Conservation (phyloP, 2,329 filamentous ascomycete genomes). For the Coniochaeta sp. region DNA sequence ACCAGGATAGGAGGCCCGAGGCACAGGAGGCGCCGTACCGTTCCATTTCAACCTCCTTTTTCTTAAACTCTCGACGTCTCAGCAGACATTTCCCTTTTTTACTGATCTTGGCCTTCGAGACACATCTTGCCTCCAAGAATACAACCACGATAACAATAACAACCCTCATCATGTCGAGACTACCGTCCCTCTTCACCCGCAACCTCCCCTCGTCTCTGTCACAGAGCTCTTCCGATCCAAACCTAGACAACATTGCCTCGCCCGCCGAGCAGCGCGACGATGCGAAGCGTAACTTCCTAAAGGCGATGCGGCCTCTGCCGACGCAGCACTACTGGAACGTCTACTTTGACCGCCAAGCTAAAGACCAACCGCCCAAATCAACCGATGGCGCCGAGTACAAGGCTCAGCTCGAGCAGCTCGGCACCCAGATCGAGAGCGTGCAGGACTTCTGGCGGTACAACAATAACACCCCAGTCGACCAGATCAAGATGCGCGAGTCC, state of each 20-base stretch:
- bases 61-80: not conserved
- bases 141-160: not conserved
- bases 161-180: constrained; percentile 40
- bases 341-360: constrained; percentile 53
- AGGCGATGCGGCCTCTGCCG: constrained; percentile 63
- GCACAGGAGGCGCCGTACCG: not conserved
- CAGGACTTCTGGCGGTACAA: constrained; percentile 81
- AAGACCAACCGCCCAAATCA: constrained; percentile 27
- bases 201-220: constrained; percentile 46
- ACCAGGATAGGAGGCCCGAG: not conserved
- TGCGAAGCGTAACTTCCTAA: constrained; percentile 76
- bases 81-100: not conserved
- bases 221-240: constrained; percentile 49
- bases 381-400: constrained; percentile 38
- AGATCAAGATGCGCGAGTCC: constrained; percentile 69
- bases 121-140: not conserved
- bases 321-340: constrained; percentile 77
- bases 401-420: constrained; percentile 53
- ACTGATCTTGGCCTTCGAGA: not conserved
- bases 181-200: constrained; percentile 53
- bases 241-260: constrained; percentile 54
- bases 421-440: constrained; percentile 63
- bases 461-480: constrained; percentile 72
- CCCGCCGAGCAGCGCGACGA: constrained; percentile 68
- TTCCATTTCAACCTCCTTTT: constrained; percentile 1